Percentiles rank a stretch among this genome's conserved stretches.
Conservation (phyloP, 495 filamentous ascomycete genomes). For the Hypoxylon trugodes region DNA sequence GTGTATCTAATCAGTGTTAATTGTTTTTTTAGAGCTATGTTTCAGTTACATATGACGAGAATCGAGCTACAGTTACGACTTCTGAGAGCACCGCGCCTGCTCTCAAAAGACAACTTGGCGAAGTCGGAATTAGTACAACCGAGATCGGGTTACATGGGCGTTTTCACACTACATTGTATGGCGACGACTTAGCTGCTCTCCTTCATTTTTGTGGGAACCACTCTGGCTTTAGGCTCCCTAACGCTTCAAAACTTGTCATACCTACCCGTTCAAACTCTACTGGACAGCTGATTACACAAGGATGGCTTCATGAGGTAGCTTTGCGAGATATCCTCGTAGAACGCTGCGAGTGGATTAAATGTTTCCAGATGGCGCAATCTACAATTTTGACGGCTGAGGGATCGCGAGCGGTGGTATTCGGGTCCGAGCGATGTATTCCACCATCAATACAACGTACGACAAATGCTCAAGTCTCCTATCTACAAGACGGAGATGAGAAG, state of each 20-base stretch:
- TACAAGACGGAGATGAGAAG: neutral
- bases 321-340: constrained; percentile 51
- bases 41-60: constrained; percentile 52
- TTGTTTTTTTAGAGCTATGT: constrained; percentile 50
- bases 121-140: constrained; percentile 45
- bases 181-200: neutral
- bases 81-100: constrained; percentile 9
- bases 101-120: constrained; percentile 42
- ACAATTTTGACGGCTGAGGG: too few species aligned
- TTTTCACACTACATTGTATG: constrained; percentile 44
- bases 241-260: constrained; percentile 43
- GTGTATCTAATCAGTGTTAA: too few species aligned
- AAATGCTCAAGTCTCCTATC: neutral
- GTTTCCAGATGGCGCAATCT: too few species aligned
- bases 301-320: constrained; percentile 43
- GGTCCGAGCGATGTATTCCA: too few species aligned
- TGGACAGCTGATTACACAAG: constrained; percentile 12
- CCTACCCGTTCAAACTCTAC: constrained; percentile 42
- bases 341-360: constrained; percentile 51
- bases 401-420: too few species aligned
- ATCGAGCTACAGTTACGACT: constrained; percentile 47
- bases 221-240: constrained; percentile 47
- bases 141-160: constrained; percentile 47
- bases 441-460: too few species aligned
- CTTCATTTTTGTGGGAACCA: constrained; percentile 37